These are phyloP conservation scores for Anastatica hierochuntica DNA, from an alignment of 345 rosid species.

Conservation along the genomic window DNA sequence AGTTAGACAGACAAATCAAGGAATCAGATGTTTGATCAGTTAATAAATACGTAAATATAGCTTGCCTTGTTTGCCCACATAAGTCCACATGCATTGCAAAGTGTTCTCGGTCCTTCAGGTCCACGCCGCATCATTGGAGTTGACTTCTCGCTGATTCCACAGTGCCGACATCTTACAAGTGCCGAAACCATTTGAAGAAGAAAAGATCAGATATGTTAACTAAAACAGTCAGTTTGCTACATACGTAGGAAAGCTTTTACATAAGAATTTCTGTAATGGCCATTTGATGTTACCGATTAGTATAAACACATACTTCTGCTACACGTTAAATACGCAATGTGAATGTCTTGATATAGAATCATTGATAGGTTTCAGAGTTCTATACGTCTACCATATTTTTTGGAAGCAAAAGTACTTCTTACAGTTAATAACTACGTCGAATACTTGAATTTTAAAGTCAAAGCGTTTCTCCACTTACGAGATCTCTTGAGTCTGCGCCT, in stretches of 20 bases:
- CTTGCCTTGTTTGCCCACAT: conserved; percentile 72
- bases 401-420: neutral
- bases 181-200: conserved; percentile 6
- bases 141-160: conserved; percentile 50
- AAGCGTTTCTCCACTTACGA: conserved; percentile 31
- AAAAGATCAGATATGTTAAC: neutral
- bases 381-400: neutral
- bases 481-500: conserved; percentile 39
- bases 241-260: too few relatives aligned
- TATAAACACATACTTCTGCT: too few relatives aligned
- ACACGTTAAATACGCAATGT: too few relatives aligned
- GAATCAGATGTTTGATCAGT: neutral
- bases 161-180: conserved; percentile 44
- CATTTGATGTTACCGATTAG: too few relatives aligned
- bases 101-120: conserved; percentile 69
- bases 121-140: conserved; percentile 72
- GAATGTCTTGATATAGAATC: too few relatives aligned
- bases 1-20: neutral
- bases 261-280: too few relatives aligned
- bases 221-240: too few relatives aligned
- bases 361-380: neutral
- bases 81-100: conserved; percentile 69
- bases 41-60: neutral
- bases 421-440: too few relatives aligned
- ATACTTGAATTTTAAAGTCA: neutral